Evolutionary conservation across 192 early-diverging fungal species (phyloP), one percentile per base, ranked within the genome.

Genomic region (Gonapodya prolifera): DNA sequence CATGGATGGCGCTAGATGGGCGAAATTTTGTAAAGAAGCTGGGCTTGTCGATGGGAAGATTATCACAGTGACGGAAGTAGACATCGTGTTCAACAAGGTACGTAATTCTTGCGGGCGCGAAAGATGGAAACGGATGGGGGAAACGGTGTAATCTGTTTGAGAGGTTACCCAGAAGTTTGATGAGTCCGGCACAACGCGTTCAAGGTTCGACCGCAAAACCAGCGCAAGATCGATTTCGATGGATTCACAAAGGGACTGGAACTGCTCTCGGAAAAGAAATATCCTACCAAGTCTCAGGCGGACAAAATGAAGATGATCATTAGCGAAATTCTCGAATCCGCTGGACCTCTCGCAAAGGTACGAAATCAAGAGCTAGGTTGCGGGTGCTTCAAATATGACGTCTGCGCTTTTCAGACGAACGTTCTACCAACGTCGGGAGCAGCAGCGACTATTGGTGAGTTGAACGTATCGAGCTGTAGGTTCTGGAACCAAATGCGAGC

Each of bases 21-120:
- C 79, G 2, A 79, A 79, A 35, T 69, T 79, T 1, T 79, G 79
- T 35, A 79, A 70, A 32, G 79, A 79, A 29, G 32, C 31, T 30
- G 69, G 69, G n/a, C 34, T 79, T 1, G 35, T 75, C 69, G 33
- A 35, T 30, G 75, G 31, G 35, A 23, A 28, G 1, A 23, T 61
- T 61, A 35, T 79, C 29, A 75, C 77, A 13, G 34, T 16, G 30
- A 79, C 75, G 70, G 79, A 79, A 45, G 75, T 75, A 2, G 79
- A 79, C 61, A 79, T 79, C 35, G 69, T 79, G 17, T 79, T 75
- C 77, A 79, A 78, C 35, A 79, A 77, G 76, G 78, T 78, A 33
- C 28, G 76, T 35, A 33, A 79, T 16, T 16, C n/a, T n/a, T n/a
- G n/a, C n/a, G n/a, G n/a, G n/a, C n/a, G n/a, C n/a, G n/a, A n/a